These are phyloP conservation scores for Petasospora fabianii DNA, from an alignment of 1,139 yeast species.

Conservation along the genomic window DNA sequence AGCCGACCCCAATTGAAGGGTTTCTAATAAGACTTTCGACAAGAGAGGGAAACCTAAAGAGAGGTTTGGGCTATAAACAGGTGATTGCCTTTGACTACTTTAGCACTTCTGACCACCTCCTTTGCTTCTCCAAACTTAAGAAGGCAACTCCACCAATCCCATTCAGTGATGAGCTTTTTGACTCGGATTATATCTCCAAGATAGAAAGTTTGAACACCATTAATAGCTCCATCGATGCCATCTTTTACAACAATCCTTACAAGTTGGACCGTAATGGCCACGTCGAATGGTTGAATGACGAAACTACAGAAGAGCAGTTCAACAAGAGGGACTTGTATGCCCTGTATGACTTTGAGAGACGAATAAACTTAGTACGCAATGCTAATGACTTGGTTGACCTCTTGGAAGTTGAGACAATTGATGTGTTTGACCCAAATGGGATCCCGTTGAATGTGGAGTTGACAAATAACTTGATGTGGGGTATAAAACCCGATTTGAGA, in stretches of 20 bases:
- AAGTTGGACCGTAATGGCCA: constrained; percentile 46
- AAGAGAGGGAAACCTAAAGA: constrained; percentile 42
- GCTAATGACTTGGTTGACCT: constrained; percentile 65
- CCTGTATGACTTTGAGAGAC: constrained; percentile 58
- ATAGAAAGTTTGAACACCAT: constrained; percentile 19
- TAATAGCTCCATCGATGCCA: constrained; percentile 30
- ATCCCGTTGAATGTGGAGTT: constrained; percentile 31
- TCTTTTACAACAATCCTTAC: constrained; percentile 51
- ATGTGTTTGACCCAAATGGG: constrained; percentile 28
- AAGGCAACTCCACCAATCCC: constrained; percentile 63
- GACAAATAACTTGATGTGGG: constrained; percentile 47
- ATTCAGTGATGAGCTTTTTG: constrained; percentile 20
- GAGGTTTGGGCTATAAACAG: constrained; percentile 38
- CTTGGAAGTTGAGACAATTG: constrained; percentile 41
- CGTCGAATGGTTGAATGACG: constrained; percentile 55
- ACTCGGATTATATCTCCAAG: constrained; percentile 1
- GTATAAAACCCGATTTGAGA: constrained; percentile 12
- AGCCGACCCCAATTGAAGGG: constrained; percentile 39
- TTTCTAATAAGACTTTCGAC: constrained; percentile 59
- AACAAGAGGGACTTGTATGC: constrained; percentile 53
- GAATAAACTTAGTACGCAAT: constrained; percentile 50
- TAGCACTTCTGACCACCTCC: constrained; percentile 54
- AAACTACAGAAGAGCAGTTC: constrained; percentile 38
- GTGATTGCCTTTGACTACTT: constrained; percentile 59
- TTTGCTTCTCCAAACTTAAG: constrained; percentile 55